These are phyloP conservation scores for Podila verticillata DNA, from an alignment of 192 early-diverging fungal species.

Conservation along the genomic window DNA sequence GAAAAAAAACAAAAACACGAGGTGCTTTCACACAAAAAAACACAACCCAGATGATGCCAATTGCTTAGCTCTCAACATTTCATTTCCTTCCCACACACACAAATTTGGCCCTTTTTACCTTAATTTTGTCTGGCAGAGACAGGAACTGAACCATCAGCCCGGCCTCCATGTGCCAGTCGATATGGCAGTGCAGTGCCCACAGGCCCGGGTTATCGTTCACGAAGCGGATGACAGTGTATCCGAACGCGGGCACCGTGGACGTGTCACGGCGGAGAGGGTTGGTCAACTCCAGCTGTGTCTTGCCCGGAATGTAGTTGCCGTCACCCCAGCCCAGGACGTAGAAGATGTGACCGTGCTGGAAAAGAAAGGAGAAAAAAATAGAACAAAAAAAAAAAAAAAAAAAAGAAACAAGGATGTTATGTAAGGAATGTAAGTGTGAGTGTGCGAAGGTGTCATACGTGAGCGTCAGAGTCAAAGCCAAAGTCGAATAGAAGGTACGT, in stretches of 20 bases:
- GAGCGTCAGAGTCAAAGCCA: too few species aligned
- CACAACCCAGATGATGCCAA: too few species aligned
- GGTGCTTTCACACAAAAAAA: too few species aligned
- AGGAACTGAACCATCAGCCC: conserved; percentile 51
- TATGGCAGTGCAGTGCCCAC: conserved; percentile 58
- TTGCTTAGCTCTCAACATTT: too few species aligned
- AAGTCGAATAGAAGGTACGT: too few species aligned
- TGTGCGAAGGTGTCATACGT: too few species aligned
- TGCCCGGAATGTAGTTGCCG: conserved; percentile 20
- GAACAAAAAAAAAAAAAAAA: not conserved
- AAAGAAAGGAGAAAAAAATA: too few species aligned
- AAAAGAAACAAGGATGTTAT: too few species aligned
- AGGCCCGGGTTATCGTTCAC: conserved; percentile 52
- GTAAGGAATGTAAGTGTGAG: too few species aligned
- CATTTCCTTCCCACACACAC: too few species aligned
- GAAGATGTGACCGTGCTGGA: conserved; percentile 51
- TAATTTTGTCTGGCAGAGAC: conserved; percentile 26
- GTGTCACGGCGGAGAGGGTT: conserved; percentile 51
- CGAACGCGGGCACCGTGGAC: conserved; percentile 31
- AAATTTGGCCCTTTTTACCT: not conserved
- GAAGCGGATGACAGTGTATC: conserved; percentile 37
- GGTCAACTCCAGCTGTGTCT: not conserved
- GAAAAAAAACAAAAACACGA: too few species aligned
- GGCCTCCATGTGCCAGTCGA: conserved; percentile 59
- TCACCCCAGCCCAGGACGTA: conserved; percentile 44